Evolutionary conservation across 1,284 basidiomycete genomes (phyloP), one percentile per base, ranked within the genome.

Genomic region (Moniliophthora roreri): DNA sequence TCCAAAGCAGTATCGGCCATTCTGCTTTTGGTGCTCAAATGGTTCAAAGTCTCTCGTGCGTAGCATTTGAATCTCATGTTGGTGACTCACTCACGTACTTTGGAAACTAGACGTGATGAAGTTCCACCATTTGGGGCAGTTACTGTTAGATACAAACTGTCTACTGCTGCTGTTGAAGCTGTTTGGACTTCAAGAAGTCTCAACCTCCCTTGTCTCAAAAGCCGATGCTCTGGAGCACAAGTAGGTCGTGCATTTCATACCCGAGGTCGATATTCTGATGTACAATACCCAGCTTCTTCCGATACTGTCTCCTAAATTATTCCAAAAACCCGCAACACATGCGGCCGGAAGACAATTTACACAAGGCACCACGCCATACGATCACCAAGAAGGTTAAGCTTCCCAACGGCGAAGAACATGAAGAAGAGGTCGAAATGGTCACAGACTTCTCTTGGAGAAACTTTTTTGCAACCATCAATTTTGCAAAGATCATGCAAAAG

Each of bases 391-490:
- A 74, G 23, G 80, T 75, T 32, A 75, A 65, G 11, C 71, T 88
- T 18, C 86, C 87, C 5, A 89, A 87, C 60, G 87, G 87, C 39
- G 79, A 85, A 62, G 81, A 75, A 62, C 81, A 82, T 23, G 87
- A 91, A 50, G 92, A 94, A 62, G 95, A 97, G 60, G 76, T 97
- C 24, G 95, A 98, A 64, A 77, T 97, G 64, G 79, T 98, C 52
- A 90, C 87, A 16, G 94, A 98, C 47, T 99, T 93, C 69, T 97
- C 94, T 4, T 99, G 96, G 95, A 78, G 97, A 51, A 99, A 99
- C 73, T 98, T 99, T 70, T 99, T 98, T 72, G 85, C 94, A 8
- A 87, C 89, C n/a, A 96, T 98, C 73, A 98, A 98, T 69, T 98
- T 98, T 67, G 92, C 96, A 23, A 95, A 95, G 67, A 93, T 99